Base-by-base conservation (phyloP, 225 moss, liverwort and hornwort genomes). In the Physcomitrium patens region DNA sequence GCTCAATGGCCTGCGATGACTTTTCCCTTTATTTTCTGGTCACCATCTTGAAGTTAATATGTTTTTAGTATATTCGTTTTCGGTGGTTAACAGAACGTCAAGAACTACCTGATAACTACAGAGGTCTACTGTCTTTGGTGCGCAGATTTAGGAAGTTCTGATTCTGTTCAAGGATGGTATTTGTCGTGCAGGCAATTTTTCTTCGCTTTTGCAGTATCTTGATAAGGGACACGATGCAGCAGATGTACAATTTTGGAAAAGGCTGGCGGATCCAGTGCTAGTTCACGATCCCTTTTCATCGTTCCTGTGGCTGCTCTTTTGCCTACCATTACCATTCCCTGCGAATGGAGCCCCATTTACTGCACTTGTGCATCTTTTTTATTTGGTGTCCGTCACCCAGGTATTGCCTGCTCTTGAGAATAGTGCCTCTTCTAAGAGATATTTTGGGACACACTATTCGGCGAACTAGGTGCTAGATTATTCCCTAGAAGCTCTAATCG, bases 241-340 rank as follows among this genome's bases (percentile, higher is more conserved):
- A 73, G 96, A 96, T 80, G 94, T 96, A 48, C 96, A 92, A 55
- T 96, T 96, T 76, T 96, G 96, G 96, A 94, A 92, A 84, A 84
- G 89, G 78, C 69, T 89, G 83, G 90, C 94, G 50, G 96, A 94
- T 81, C 96, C 96, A 76, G 88, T 96, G 17, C 84, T 96, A 79
- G 86, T 91, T 52, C 94, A 96, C 76, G 94, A 96, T 79, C 85
- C 96, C 7, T 94, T 96, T 70, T 94, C 94, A 37, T 91, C 94
- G 60, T 78, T 96, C 60, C 68, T 96, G 37, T 94, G 96, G 96
- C 84, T 94, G 22, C 89, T 96, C 54, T 96, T 94, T 75, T 96
- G 92, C 78, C 83, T 96, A 76, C 96, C 96, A 20, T 72, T 87
- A 78, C 92, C 89, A 64, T 82, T 94, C 62, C 96, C 96, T 63